A percentile compares a stretch with the other conserved stretches of the same genome.
These are phyloP conservation scores for Dactylis glomerata DNA, from an alignment of 176 grass and related monocot species.

Conservation along the genomic window DNA sequence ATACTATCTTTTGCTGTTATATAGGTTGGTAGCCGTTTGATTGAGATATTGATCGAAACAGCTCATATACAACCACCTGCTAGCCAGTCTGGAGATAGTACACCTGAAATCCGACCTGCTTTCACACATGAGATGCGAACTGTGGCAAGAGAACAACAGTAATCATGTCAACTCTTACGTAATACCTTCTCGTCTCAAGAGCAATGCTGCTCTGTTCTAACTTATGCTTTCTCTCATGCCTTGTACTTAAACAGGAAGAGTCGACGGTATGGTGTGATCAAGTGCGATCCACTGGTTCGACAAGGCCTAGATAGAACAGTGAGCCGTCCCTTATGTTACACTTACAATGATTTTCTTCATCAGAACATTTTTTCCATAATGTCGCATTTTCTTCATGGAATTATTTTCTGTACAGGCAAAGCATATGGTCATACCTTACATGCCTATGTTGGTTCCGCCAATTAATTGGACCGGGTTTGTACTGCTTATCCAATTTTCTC, in stretches of 20 bases:
- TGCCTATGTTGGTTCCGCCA: slow-evolving; percentile 98
- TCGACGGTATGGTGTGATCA: slow-evolving; percentile 86
- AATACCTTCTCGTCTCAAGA: slow-evolving; percentile 9
- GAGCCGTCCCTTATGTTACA: slow-evolving; percentile 32
- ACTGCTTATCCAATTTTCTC: slow-evolving; percentile 15
- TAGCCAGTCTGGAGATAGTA: slow-evolving; percentile 72
- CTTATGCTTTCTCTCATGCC: slow-evolving; percentile 21
- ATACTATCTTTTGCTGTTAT: slow-evolving; percentile 19
- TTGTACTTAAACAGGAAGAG: slow-evolving; percentile 57
- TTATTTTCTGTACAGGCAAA: slow-evolving; percentile 68
- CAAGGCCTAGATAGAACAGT: slow-evolving; percentile 95
- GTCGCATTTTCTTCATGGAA: slow-evolving; percentile 25
- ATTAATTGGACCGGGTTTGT: slow-evolving; percentile 79
- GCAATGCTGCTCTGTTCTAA: slow-evolving; percentile 22
- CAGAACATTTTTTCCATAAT: slow-evolving; percentile 25
- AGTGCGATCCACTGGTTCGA: slow-evolving; percentile 84
- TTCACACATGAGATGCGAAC: slow-evolving; percentile 70
- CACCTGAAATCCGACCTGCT: slow-evolving; percentile 91
- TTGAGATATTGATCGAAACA: slow-evolving; percentile 84
- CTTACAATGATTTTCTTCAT: slow-evolving; percentile 27
- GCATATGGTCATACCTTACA: slow-evolving; percentile 92
- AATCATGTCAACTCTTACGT: slow-evolving; percentile 39
- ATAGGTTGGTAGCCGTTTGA: slow-evolving; percentile 95
- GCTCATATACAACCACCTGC: slow-evolving; percentile 90
- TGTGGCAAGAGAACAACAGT: slow-evolving; percentile 55